Base-by-base conservation (phyloP, 1,284 basidiomycete genomes). In the Vanrija pseudolonga region DNA sequence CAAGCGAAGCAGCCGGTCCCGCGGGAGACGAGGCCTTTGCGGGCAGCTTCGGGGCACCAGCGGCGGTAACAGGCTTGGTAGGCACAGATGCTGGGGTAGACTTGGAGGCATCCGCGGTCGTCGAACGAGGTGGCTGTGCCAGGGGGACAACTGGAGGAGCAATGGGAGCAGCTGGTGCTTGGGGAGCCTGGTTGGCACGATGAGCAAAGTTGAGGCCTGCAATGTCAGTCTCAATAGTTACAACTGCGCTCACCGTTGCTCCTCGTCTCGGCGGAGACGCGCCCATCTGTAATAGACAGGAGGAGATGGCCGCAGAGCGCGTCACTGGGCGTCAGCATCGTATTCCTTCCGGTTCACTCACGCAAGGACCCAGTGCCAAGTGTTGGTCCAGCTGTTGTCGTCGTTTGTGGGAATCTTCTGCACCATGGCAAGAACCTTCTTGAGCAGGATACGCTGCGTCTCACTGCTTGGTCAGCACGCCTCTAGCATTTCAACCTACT, bases 311-410 rank as follows among this genome's bases (percentile, higher is more conserved):
- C 96, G 62, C 89, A 95, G 1, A 90, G 87, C 8, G 94, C 95
- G 69, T 98, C 95, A 56, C 94, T 92, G 40, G 9, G 9, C 4
- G 61, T 78, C 50, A 79, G 56, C 19, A 8, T 8, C n/a, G 11
- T 8, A 0, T n/a, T 55, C 76, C 73, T 67, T 68, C 69, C 62
- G 61, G 3, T 3, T 1, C 17, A 63, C 71, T 52, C 41, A 76
- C 73, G 71, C 62, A 20, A 96, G 77, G 68, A 95, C 93, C 93
- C 93, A 98, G 76, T 98, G 93, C 95, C 95, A 98, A 67, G 89
- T 92, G 74, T 93, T 98, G 78, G 92, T 98, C 95, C 93, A 97
- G 1, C 89, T 84, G 4, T 81, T 80, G 40, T 83, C 84, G 15
- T 80, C 79, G 4, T 82, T 80, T 17, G 67, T 68, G 0, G 76